Evolutionary conservation across 1,284 basidiomycete genomes (phyloP), one percentile per base, ranked within the genome.

Genomic region (Irpex sp.): DNA sequence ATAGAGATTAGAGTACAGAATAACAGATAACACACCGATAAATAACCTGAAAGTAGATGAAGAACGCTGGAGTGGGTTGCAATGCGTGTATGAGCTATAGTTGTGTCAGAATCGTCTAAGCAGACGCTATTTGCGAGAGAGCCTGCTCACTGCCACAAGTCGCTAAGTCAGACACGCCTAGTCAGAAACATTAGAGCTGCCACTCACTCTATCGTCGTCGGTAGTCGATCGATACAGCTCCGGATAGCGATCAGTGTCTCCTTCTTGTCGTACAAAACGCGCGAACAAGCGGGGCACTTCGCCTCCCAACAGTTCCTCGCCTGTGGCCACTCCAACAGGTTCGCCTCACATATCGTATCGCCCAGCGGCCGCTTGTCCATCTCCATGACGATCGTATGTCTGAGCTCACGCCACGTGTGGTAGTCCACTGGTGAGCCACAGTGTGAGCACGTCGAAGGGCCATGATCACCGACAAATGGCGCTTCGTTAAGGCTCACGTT

Each of bases 361-460:
- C 86, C 86, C 19, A 82, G 72, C 4, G 87, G 83, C 13, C 85
- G 78, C 2, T 68, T 66, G 64, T 88, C 86, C 75, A 88, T 82
- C 77, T 87, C 86, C 61, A 78, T 67, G 6, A 82, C 69, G 61
- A 87, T 79, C 54, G 72, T 79, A 67, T 82, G 77, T 70, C 86
- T 87, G 62, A 88, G 77, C 69, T 86, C 83, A 67, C 84, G 77
- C 87, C 87, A 87, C 4, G 84, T 83, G 63, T 81, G 78, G 69
- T 88, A 85, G 65, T 84, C 82, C 55, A 85, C 80, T 21, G 68
- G 56, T 2, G 71, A 72, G 35, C 79, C 75, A 70, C 86, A 88
- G 54, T 78, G 70, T 31, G 79, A 76, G 59, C 80, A 82, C 57
- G 76, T 79, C 9, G 77, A 71, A 26, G 78, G 72, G 1, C 75